These are phyloP conservation scores for Cryptococcus sp. DNA, from an alignment of 1,284 basidiomycete species.

Conservation along the genomic window DNA sequence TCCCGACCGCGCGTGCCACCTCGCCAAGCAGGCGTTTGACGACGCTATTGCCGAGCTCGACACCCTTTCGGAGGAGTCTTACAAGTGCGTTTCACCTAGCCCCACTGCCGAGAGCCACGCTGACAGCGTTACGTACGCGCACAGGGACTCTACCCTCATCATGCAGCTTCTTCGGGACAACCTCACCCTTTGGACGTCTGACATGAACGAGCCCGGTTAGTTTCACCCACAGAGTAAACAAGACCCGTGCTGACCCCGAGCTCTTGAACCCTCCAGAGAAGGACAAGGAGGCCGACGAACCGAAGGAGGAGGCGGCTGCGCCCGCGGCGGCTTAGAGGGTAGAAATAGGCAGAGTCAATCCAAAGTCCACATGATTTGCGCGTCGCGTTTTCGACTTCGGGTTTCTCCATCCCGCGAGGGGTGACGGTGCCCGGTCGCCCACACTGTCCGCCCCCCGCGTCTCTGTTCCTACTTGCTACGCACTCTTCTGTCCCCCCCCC, in stretches of 20 bases:
- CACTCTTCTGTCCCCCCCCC: not conserved
- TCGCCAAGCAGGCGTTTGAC: conserved; percentile 99
- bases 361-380: not conserved
- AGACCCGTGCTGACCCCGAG: conserved; percentile 49
- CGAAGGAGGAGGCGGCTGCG: conserved; percentile 40
- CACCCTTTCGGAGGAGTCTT: conserved; percentile 98
- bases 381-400: not conserved
- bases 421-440: too few species aligned
- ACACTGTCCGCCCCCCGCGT: too few species aligned
- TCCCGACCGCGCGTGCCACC: conserved; percentile 97
- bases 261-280: conserved; percentile 21
- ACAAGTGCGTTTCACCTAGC: conserved; percentile 62
- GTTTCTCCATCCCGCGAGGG: not conserved
- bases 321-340: conserved; percentile 32
- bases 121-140: not conserved
- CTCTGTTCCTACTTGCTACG: not conserved
- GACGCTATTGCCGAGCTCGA: conserved; percentile 99
- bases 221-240: not conserved
- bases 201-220: conserved; percentile 62
- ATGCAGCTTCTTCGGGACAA: conserved; percentile 99
- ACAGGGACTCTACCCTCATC: conserved; percentile 83
- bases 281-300: conserved; percentile 37
- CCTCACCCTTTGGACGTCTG: conserved; percentile 95
- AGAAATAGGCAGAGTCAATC: not conserved
- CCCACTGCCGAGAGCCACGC: not conserved